Evolutionary conservation across 2,329 filamentous ascomycete species (phyloP), one percentile per base, ranked within the genome.

Genomic region (Penicillium psychrosexuale): DNA sequence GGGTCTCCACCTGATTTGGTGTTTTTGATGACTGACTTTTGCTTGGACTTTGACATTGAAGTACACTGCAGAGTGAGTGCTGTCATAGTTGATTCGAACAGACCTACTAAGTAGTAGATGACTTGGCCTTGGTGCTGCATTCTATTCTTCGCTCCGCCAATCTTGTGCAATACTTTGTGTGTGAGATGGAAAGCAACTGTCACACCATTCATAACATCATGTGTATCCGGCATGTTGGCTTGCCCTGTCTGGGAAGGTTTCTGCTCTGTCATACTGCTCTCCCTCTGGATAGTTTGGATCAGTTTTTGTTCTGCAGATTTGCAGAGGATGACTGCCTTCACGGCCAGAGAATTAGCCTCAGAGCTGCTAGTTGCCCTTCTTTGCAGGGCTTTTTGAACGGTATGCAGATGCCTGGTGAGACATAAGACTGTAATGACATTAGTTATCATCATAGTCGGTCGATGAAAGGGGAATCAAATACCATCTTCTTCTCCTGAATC

Each of bases 341-440:
- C 57, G 4, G 63, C 60, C 19, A 76, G 53, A 8, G 40, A 45
- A 5, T 55, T 47, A n/a, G 40, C 11, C 7, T 39, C 24, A 5
- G 45, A 36, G n/a, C 22, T 38, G 19, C 50, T 55, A 47, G 58
- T 67, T 13, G 61, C 47, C 47, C 56, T 69, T 51, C 62, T 71
- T 30, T 70, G 69, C 5, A 75, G 44, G n/a, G 64, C 46, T 19
- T 64, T 69, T 49, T 75, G 69, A 2, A 76, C 66, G 1, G 51
- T 53, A 54, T 66, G 68, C 15, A 75, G 59, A 24, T 72, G 71
- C 37, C 72, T 66, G 59, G 71, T 63, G 22, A 75, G 66, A 1
- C 69, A 61, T 1, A 66, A 64, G 17, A 40, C 72, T 74, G 39
- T 1, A 24, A 3, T 8, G 13, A 22, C 22, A 24, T 62, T 49